Base-by-base conservation (phyloP, 1,139 yeast species). In the Pichia sp. region DNA sequence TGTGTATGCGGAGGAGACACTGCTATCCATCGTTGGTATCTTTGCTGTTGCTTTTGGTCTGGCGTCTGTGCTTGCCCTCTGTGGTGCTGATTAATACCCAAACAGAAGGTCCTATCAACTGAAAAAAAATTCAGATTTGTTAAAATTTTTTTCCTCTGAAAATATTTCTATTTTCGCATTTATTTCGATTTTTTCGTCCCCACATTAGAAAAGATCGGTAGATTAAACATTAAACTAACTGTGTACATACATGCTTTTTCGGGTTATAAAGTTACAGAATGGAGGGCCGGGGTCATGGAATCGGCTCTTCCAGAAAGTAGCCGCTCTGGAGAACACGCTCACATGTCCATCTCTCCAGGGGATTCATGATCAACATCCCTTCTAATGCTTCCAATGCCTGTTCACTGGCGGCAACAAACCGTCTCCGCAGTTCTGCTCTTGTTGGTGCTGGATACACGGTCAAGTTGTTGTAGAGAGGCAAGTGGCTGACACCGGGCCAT, bases 351-450 rank as follows among this genome's bases (percentile, higher is more conserved):
- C 99, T 74, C 54, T 79, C 73, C 18, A 78, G 70, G 1, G 99
- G 99, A 60, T 90, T 90, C 71, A 91, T 73, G 40, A 75, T 77
- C 7, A 94, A 76, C 86, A 93, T 76, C 1, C 79, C 77, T 47
- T 79, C 75, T 76, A 93, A 74, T 51, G 91, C 68, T 57, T 87
- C 90, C 47, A 93, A 68, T 0, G 97, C 97, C 47, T 75, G 71
- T 50, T 89, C 96, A 2, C 95, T 85, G 3, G 98, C 98, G 0
- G 98, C 98, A 49, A 89, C 81, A 63, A 93, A 93, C 53, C 97
- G 69, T 53, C 81, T 83, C 57, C 96, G 76, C 50, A 91, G 69
- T 65, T 91, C 98, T 49, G 79, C 83, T 54, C 89, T 74, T 0
- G 93, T 76, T 0, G 98, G 98, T 8, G 83, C 83, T 11, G 97